Evolutionary conservation across 768 basidiomycete genomes (phyloP), one percentile per base, ranked within the genome.

Genomic region (Dentipellis sp.): DNA sequence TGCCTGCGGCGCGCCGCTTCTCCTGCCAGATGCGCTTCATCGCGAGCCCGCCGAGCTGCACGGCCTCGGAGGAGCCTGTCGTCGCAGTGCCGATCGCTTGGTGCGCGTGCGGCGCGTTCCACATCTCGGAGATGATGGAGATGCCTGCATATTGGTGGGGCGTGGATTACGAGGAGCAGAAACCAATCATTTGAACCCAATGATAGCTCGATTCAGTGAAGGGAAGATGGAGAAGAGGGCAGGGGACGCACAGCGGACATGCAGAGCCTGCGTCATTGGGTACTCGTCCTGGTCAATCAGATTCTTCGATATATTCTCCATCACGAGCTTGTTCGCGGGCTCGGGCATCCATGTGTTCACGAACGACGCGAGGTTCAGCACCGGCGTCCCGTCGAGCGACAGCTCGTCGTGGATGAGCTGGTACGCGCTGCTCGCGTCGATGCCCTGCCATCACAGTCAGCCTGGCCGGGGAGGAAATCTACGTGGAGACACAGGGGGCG

Each of bases 11-110:
- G 67, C 82, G 84, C 69, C 81, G 79, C 65, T 75, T 78, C 60
- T 76, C 79, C 64, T 86, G 84, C 84, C 84, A 87, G 53, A 76
- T 67, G 62, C 81, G 78, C 71, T 87, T 87, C 77, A 87, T 78
- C 36, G 84, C 83, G n/a, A 87, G 72, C 42, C 84, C 85, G 6
- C 83, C 84, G 11, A 87, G 82, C 67, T 83, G 81, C 64, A 86
- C 85, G 4, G 84, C 84, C 67, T 87, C 84, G 4, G 79, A 83
- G 6, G 79, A 81, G 9, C 85, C 85, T 1, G 84, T 86, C 4
- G 84, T 86, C 5, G 84, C 84, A 0, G 84, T 84, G 1, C 84
- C 84, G 42, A 86, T 76, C 1, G 84, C 82, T 46, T 78, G 65
- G 50, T 75, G 71, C 11, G 71, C 63, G 39, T 75, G 72, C 34